Evolutionary conservation across 352 stramenopile genomes (phyloP), one percentile per base, ranked within the genome.

Genomic region (Phytophthora macrochlamydospora): DNA sequence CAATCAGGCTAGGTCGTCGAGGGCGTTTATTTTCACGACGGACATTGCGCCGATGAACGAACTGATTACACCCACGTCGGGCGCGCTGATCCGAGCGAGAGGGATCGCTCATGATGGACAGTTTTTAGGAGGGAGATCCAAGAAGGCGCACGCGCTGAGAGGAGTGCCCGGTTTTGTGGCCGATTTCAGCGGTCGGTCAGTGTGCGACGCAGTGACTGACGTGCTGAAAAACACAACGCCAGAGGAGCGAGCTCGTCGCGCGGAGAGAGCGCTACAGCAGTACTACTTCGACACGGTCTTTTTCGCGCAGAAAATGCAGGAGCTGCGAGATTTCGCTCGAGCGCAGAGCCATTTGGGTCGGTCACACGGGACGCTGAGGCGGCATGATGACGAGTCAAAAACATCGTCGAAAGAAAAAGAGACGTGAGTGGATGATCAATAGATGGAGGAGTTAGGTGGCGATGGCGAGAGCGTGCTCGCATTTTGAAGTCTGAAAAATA

Each of bases 251-350:
- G 61, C 69, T 29, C 50, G 48, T 2, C 62, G 65, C 4, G 83
- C 81, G 1, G 40, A 73, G 9, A 65, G 63, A 12, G 79, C 79
- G 2, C 67, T 73, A 42, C 76, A 89, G 60, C 80, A 87, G 57
- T 90, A 88, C 59, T 79, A 86, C 49, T 80, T 76, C 38, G 76
- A 92, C 69, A 84, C 75, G 30, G 71, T 85, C 46, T 89, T 90
- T 60, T 91, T 92, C 49, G 69, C 71, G 12, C 66, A 74, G 3
- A 79, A 77, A 9, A 91, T 91, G 80, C 56, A 70, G 37, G 59
- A 81, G 50, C 62, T 91, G 29, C 76, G 73, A 7, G 62, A 72
- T 29, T 77, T 73, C 28, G 71, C 73, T 0, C 75, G 73, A 3
- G 64, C 58, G 18, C 62, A 79, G 7, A 69, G 62, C 30, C 57